Percentiles rank a stretch among this genome's conserved stretches.
These are phyloP conservation scores for Flammula alnicola DNA, from an alignment of 1,284 basidiomycete genomes.

Conservation along the genomic window DNA sequence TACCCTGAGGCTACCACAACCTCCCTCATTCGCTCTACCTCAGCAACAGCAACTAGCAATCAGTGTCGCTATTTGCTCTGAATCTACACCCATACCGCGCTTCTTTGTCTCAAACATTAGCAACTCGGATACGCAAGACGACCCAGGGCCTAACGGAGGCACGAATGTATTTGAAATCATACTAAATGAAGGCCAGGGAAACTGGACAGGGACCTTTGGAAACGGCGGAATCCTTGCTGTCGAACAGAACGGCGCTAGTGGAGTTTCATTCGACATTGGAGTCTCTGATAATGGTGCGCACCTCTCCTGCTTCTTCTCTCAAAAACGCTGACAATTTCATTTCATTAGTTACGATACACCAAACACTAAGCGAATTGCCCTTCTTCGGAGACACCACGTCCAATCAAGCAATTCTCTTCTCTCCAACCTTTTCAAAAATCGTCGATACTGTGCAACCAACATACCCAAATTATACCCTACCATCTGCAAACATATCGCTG, in stretches of 20 bases:
- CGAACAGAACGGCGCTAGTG: conserved; percentile 41
- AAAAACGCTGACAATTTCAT: conserved; percentile 16
- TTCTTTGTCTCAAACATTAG: conserved; percentile 64
- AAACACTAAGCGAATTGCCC: conserved; percentile 49
- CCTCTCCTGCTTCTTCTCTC: conserved; percentile 5
- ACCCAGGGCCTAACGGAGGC: conserved; percentile 46
- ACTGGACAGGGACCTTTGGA: conserved; percentile 53
- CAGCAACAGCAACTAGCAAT: conserved; percentile 50
- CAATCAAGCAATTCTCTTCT: conserved; percentile 79
- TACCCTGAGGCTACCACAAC: conserved; percentile 34
- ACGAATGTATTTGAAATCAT: conserved; percentile 55
- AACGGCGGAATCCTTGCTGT: conserved; percentile 56
- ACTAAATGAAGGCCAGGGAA: conserved; percentile 57
- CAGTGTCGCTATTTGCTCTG: conserved; percentile 61
- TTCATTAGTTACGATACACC: conserved; percentile 45
- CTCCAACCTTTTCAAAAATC: conserved; percentile 57
- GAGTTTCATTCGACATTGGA: conserved; percentile 58
- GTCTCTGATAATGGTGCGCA: conserved; percentile 54
- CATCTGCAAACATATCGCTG: conserved; percentile 56
- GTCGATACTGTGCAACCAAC: conserved; percentile 44
- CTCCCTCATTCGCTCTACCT: conserved; percentile 45
- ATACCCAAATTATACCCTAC: conserved; percentile 85
- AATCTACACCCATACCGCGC: conserved; percentile 40
- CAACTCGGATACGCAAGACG: conserved; percentile 28
- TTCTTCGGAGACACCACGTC: conserved; percentile 79